These are phyloP conservation scores for Tetrapyrgos nigripes DNA, from an alignment of 1,284 basidiomycete genomes.

Conservation along the genomic window DNA sequence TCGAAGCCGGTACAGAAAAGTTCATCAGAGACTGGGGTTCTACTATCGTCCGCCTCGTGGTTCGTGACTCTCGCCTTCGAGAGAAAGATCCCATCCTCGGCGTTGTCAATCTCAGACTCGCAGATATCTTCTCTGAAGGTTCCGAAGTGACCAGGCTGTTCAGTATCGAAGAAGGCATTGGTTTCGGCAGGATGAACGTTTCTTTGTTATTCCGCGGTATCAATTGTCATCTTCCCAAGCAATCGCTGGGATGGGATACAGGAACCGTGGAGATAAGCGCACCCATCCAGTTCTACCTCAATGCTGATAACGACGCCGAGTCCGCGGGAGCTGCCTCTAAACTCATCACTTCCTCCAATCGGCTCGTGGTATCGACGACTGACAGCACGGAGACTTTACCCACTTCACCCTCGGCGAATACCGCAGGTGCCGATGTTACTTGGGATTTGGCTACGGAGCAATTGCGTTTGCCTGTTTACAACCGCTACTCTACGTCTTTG, in stretches of 20 bases:
- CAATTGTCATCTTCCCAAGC: not conserved
- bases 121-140: not conserved
- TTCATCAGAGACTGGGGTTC: not conserved
- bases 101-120: not conserved
- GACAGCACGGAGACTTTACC: not conserved
- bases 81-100: not conserved
- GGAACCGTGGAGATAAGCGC: not conserved
- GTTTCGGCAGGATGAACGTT: not conserved
- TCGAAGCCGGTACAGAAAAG: not conserved
- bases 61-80: not conserved
- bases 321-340: not conserved
- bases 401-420: not conserved
- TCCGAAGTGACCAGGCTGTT: not conserved
- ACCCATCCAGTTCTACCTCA: not conserved
- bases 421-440: not conserved
- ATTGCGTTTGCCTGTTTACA: not conserved
- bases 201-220: not conserved
- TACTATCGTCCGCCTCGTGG: not conserved
- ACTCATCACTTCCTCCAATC: not conserved
- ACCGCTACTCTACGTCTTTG: not conserved
- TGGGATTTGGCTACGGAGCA: not conserved
- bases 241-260: not conserved
- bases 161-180: not conserved
- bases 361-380: not conserved
- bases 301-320: not conserved